Evolutionary conservation across 805 yeast species (phyloP), one percentile per base, ranked within the genome.

Genomic region (Cephaloascus fragrans): DNA sequence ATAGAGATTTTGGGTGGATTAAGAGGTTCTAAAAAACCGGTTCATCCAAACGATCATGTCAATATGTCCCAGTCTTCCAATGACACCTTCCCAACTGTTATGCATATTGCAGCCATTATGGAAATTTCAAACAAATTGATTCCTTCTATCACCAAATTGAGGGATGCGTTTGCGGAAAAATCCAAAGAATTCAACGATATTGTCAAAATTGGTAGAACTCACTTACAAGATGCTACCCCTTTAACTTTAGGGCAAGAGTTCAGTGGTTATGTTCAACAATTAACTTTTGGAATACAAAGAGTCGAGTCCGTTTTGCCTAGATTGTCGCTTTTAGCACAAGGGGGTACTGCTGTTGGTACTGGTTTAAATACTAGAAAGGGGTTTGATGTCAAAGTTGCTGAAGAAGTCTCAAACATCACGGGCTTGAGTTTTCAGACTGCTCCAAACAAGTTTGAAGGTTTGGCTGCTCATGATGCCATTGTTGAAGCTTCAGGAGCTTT

Each of bases 301-400:
- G 49, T 61, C 26, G 58, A 61, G 43, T 52, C 48, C 33, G 47
- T 48, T n/a, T 49, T 61, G 35, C 65, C 67, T 14, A 49, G 57
- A 49, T 53, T 61, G 46, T 49, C 58, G 8, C 44, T 44, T 32
- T 57, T 61, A 50, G 67, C 67, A 17, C 67, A 61, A 44, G 67
- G 67, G 42, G 67, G 67, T 34, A 61, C 67, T 38, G 67, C 67
- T 35, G 67, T 61, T n/a, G 67, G 67, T 9, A 61, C 67, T 37
- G 67, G 67, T 5, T 53, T 61, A 45, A 61, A 61, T 53, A 59
- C 67, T 46, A 55, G 40, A 40, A 57, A 52, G 46, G 62, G 62
- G n/a, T 61, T 57, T 48, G 67, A 61, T 46, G 57, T 51, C 35
- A 47, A 53, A 38, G 52, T 61, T 35, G 67, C 67, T 19, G 49